Evolutionary conservation across 192 early-diverging fungal species (phyloP).

Genomic region (Entomortierella beljakovae): DNA sequence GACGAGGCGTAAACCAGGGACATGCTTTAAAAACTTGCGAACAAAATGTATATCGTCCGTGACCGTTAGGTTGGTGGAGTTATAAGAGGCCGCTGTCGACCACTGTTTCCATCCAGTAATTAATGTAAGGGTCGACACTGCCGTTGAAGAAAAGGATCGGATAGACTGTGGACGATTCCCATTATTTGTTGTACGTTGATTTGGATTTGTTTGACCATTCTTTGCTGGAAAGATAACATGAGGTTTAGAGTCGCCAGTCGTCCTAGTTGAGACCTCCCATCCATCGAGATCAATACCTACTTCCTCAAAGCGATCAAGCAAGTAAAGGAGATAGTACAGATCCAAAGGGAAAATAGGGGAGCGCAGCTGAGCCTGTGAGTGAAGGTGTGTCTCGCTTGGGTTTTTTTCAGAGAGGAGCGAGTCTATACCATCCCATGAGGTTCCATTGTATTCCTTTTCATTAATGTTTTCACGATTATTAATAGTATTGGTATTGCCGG

Average conservation of each 20-base stretch:
- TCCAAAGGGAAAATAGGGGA: slow-evolving; percentile 46
- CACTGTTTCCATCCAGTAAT: slow-evolving; percentile 61
- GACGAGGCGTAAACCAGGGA: slow-evolving; percentile 56
- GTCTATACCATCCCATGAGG: slow-evolving; percentile 36
- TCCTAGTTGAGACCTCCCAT: slow-evolving; percentile 25
- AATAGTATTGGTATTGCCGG: background rate
- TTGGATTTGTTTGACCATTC: background rate
- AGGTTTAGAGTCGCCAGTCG: slow-evolving; percentile 35
- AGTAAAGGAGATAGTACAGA: slow-evolving; percentile 51
- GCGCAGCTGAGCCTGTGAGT: slow-evolving; percentile 22
- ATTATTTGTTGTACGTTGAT: background rate
- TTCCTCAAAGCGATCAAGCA: slow-evolving; percentile 51
- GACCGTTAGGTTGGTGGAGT: slow-evolving; percentile 32
- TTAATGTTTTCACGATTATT: background rate
- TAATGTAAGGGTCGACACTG: slow-evolving; percentile 56
- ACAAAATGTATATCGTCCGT: slow-evolving; percentile 63
- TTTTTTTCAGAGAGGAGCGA: slow-evolving; percentile 20
- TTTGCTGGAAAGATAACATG: slow-evolving; percentile 13
- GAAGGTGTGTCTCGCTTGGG: slow-evolving; percentile 28
- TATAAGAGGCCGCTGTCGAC: slow-evolving; percentile 40
- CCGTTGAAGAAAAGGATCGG: slow-evolving; percentile 53
- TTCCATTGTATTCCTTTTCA: no score
- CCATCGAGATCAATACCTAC: slow-evolving; percentile 46
- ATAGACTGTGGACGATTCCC: slow-evolving; percentile 41
- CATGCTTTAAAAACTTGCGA: slow-evolving; percentile 56